These are phyloP conservation scores for Vachellia pachyceras DNA, from an alignment of 306 rosid species.

Conservation along the genomic window DNA sequence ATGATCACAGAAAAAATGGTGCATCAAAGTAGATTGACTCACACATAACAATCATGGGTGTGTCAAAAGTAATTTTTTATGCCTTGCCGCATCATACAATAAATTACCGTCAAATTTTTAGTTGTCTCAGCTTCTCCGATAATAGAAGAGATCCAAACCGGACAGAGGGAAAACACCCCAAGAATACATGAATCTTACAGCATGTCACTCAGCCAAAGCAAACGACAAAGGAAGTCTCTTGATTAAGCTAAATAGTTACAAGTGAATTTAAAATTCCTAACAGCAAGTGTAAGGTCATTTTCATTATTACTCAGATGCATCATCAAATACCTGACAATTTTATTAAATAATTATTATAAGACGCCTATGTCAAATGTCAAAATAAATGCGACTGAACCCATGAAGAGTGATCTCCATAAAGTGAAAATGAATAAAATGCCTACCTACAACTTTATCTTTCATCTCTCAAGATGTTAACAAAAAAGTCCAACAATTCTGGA, in stretches of 20 bases:
- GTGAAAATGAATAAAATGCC: neutral
- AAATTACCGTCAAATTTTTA: too few species aligned
- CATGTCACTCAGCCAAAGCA: neutral
- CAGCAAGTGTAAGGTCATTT: neutral
- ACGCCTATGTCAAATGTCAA: neutral
- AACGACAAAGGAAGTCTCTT: neutral
- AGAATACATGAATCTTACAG: neutral
- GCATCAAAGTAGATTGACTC: neutral
- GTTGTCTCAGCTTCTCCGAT: neutral
- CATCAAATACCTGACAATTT: neutral
- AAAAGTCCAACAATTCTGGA: neutral
- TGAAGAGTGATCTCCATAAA: neutral
- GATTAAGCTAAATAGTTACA: neutral
- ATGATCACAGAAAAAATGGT: constrained; percentile 10
- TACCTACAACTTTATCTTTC: neutral
- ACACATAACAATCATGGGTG: neutral
- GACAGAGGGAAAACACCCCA: neutral
- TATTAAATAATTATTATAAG: neutral
- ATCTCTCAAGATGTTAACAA: neutral
- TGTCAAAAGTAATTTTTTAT: neutral
- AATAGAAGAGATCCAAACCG: neutral
- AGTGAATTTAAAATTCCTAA: neutral
- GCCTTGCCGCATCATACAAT: too few species aligned
- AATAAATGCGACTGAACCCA: neutral
- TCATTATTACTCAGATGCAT: neutral